Base-by-base conservation (phyloP, 169 alveolate genomes). In the Plasmodium malariae region DNA sequence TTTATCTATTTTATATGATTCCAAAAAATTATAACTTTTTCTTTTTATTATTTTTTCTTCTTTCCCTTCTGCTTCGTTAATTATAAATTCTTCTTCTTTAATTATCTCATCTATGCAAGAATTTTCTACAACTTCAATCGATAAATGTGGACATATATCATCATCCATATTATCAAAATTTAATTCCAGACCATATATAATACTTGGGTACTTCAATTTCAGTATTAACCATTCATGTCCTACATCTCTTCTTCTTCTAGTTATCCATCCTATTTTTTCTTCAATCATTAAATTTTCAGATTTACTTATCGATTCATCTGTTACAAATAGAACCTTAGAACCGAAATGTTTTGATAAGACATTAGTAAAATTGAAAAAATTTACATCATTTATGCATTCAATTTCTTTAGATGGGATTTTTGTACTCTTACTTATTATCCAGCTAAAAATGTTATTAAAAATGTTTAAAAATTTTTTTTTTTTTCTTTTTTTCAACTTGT, bases 191-290 rank as follows among this genome's bases (percentile, higher is more conserved):
- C 90, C 90, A 55, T 80, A 80, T 48, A 80, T 80, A 80, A 80
- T 69, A 48, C 83, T 48, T 49, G 90, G 90, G 9, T 48, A 68
- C 9, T 80, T 80, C 34, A 80, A 59, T 34, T 67, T 80, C 9
- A 80, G 9, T 55, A 80, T 80, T 49, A 80, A 59, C 90, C 90
- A 80, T 43, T 80, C 90, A 55, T 80, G 90, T 19, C 90, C 90
- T 36, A 80, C 90, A 51, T 80, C 90, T 26, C 90, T 80, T 69
- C 90, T 48, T 63, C 90, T 80, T 80, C 90, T 80, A 14, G 90
- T 80, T n/a, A 80, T 37, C 90, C 90, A 80, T 34, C 90, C 90
- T 4, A 51, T n/a, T 57, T 80, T 80, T 32, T 62, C 78, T 3
- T 63, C 83, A 17, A 14, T 68, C 57, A 80, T 48, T 80, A 80